Conservation (phyloP, 352 stramenopile species). For the Stramenopiles sp. region DNA sequence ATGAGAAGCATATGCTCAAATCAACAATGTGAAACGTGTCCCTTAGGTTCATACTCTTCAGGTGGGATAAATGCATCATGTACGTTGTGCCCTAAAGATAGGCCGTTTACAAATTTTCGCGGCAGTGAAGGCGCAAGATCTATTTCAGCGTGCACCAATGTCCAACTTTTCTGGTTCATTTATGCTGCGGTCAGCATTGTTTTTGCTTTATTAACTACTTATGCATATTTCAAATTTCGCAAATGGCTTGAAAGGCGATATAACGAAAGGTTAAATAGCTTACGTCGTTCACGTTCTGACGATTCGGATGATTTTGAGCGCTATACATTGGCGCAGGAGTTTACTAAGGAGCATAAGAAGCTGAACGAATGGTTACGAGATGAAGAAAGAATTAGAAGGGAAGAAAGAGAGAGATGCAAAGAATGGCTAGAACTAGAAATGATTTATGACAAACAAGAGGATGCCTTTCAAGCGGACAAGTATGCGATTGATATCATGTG, state of each 20-base stretch:
- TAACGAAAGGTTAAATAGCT: not conserved
- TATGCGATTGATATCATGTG: not conserved
- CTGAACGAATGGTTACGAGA: not conserved
- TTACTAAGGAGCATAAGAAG: not conserved
- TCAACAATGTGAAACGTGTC: not conserved
- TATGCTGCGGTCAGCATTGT: not conserved
- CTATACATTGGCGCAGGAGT: not conserved
- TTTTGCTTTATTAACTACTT: not conserved
- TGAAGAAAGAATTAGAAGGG: not conserved
- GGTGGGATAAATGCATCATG: not conserved
- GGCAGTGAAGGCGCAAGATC: not conserved
- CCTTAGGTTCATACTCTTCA: not conserved
- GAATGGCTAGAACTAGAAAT: not conserved
- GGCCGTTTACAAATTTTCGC: not conserved
- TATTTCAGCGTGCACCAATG: not conserved
- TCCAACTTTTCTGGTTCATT: not conserved
- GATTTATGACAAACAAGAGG: not conserved
- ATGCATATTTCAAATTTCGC: not conserved
- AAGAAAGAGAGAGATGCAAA: not conserved
- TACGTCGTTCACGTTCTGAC: not conserved
- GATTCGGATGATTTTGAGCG: not conserved
- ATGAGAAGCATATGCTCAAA: not conserved
- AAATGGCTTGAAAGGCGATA: not conserved
- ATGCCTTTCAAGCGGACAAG: not conserved
- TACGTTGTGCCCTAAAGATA: not conserved